A percentile compares a stretch with the other conserved stretches of the same genome.
These are phyloP conservation scores for Pseudogymnoascus sp. DNA, from an alignment of 2,329 filamentous ascomycete species.

Conservation along the genomic window DNA sequence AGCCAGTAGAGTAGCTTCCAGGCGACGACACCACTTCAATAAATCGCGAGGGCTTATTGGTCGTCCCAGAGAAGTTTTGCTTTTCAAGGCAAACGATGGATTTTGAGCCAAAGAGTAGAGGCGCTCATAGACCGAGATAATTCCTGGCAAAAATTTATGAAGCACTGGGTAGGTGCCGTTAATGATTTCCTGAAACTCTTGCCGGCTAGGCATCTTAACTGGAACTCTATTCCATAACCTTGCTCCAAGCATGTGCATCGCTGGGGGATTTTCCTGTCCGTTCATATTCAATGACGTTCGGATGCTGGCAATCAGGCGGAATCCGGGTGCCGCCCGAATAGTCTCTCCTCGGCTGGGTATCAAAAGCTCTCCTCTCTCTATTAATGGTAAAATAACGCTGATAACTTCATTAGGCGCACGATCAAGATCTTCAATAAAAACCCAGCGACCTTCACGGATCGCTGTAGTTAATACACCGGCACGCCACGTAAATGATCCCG, in stretches of 20 bases:
- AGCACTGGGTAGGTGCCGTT: conserved; percentile 61
- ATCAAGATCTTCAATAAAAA: conserved; percentile 93
- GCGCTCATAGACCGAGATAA: conserved; percentile 50
- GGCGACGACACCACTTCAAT: conserved; percentile 80
- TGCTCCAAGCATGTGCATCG: conserved; percentile 63
- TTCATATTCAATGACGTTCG: conserved; percentile 63
- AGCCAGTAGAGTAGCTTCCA: conserved; percentile 55
- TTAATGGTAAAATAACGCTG: conserved; percentile 82
- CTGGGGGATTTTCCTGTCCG: conserved; percentile 58
- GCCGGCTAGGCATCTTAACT: conserved; percentile 54
- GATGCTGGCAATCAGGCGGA: conserved; percentile 86
- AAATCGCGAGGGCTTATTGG: conserved; percentile 67
- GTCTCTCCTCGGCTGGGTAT: conserved; percentile 84
- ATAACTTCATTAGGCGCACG: conserved; percentile 91
- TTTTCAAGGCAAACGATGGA: conserved; percentile 37
- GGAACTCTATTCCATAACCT: conserved; percentile 78
- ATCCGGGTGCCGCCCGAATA: conserved; percentile 73
- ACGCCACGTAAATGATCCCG: conserved; percentile 85
- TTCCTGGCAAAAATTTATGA: conserved; percentile 48
- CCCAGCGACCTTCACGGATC: conserved; percentile 89
- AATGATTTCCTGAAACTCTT: conserved; percentile 70
- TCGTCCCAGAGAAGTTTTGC: conserved; percentile 39
- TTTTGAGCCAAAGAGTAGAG: conserved; percentile 39
- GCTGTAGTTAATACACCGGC: conserved; percentile 89
- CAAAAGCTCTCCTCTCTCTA: conserved; percentile 83